Base-by-base conservation (phyloP, 2,329 filamentous ascomycete species). In the Verticillium alfalfae region DNA sequence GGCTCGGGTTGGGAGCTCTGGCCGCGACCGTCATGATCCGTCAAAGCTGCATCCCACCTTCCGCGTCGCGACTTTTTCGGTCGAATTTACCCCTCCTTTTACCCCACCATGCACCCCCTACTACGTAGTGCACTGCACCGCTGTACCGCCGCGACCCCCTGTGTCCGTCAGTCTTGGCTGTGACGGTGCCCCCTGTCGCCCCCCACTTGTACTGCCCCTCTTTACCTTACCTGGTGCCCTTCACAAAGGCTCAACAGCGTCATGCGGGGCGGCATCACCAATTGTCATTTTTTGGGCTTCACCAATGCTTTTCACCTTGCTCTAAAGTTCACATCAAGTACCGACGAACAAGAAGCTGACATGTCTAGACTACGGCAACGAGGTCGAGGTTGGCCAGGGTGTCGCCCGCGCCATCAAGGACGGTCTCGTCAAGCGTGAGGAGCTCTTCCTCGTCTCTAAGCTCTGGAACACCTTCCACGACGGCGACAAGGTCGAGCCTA, bases 381-480 rank as follows among this genome's bases (percentile, higher is more conserved):
- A 94, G 76, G 85, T 86, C 68, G 90, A 93, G 76, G 87, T 84
- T 66, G 91, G 91, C 63, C 79, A 93, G 73, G 91, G 91, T 70
- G 83, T 94, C 56, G 85, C 88, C 63, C 89, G 89, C 68, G 91
- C 91, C 70, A 92, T 95, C 77, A 84, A 89, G 72, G 91, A 95
- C 10, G 90, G 91, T 54, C 76, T 94, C 62, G 90, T 93, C 68
- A 92, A 88, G 81, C 89, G 91, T 63, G 87, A 91, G 76, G 92
- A 97, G 31, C 89, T 96, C 73, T 96, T 96, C 85, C 88, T 97
- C 72, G 90, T 93, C 66, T 92, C 89, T 77, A 97, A 96, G 83
- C 88, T 97, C 62, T 96, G 93, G 92, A 93, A 94, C 81, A 88
- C 88, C 67, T 96, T 93, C 85, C 92, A 96, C 81, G 89, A 94